Conservation (phyloP, 2,329 filamentous ascomycete species). For the Hymenoscyphus linearis region DNA sequence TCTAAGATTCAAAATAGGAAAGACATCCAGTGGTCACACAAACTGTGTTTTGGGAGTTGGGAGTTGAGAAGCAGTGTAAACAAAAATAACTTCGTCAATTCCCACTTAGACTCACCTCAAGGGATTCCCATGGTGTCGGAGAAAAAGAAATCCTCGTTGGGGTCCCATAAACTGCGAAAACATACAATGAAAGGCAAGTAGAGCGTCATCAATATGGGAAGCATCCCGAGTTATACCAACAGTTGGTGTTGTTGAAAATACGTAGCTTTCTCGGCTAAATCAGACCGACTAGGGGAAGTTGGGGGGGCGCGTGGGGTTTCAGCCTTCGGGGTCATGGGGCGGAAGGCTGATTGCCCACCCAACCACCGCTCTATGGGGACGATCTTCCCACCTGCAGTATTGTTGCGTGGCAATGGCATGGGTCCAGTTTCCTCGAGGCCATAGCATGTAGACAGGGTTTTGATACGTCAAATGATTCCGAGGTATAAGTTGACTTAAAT, state of each 20-base stretch:
- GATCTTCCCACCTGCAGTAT: neutral
- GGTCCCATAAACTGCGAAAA: neutral
- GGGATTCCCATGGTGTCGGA: neutral
- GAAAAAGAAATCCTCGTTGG: neutral
- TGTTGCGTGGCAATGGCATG: neutral
- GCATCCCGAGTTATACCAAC: no score
- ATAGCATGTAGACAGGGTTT: neutral
- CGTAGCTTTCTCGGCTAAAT: neutral
- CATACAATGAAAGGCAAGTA: neutral
- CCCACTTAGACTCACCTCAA: neutral
- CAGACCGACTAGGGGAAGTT: neutral
- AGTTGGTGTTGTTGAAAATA: neutral
- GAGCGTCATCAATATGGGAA: neutral
- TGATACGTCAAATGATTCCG: neutral
- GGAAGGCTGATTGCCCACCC: neutral
- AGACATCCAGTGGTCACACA: neutral
- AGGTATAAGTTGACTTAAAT: neutral
- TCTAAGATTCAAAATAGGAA: neutral
- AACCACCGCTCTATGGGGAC: neutral
- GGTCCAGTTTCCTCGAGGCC: neutral
- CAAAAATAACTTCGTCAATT: neutral
- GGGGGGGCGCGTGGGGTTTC: neutral
- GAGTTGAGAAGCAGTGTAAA: neutral
- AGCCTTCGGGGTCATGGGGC: neutral
- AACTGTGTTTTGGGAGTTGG: neutral